phyloP scores from a whole-genome alignment of 305 asterid species.

The Solanum hybrid region DNA sequence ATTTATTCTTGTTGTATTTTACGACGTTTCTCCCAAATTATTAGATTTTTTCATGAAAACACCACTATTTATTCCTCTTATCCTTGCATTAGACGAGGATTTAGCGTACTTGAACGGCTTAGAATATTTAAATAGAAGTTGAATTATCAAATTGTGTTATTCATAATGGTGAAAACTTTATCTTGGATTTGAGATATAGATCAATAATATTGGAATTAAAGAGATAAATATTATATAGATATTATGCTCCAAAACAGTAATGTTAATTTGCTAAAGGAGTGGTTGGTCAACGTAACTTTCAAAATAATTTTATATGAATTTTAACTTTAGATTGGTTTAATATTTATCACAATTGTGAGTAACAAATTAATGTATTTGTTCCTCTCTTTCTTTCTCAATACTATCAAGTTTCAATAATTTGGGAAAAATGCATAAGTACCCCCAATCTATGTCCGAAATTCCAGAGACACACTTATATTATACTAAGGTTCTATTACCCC shows the following conservation, averaged over 20 bases:
- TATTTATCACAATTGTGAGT: too few relatives aligned
- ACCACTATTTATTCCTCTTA: not conserved
- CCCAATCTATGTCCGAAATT: too few relatives aligned
- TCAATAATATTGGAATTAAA: not conserved
- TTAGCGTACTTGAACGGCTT: not conserved
- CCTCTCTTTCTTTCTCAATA: too few relatives aligned
- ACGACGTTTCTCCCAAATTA: not conserved
- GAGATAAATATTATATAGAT: not conserved
- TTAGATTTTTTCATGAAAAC: not conserved
- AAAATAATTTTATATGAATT: too few relatives aligned
- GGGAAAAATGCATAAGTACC: too few relatives aligned
- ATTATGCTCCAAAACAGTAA: not conserved
- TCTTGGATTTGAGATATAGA: not conserved
- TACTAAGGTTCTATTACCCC: too few relatives aligned
- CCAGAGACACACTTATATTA: too few relatives aligned
- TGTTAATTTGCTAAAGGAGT: not conserved
- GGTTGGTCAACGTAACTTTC: too few relatives aligned
- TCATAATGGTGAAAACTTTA: not conserved
- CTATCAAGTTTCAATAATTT: too few relatives aligned
- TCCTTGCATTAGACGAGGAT: not conserved
- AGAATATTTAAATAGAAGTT: too few relatives aligned
- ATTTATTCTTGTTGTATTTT: not conserved
- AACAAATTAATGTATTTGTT: too few relatives aligned
- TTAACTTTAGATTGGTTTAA: too few relatives aligned
- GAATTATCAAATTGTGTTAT: not conserved